Percentiles rank a stretch among this genome's conserved stretches.
phyloP scores from a whole-genome alignment of 305 asterid genomes.

The Fraxinus baroniana region DNA sequence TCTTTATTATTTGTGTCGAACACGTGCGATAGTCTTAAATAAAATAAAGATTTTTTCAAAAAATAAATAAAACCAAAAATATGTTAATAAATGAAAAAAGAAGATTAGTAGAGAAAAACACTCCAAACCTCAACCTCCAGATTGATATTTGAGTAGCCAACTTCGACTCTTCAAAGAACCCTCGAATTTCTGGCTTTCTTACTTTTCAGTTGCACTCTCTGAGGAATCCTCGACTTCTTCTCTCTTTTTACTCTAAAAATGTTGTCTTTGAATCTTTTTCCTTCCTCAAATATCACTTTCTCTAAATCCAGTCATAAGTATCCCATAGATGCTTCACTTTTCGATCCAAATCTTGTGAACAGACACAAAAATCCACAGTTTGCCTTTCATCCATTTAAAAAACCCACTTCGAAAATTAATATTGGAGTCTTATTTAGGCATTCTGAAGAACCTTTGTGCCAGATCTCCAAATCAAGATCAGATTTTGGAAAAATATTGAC shows the following conservation, averaged over 20 bases:
- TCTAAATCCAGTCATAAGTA: conserved; percentile 39
- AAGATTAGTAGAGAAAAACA: neutral
- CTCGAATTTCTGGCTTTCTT: neutral
- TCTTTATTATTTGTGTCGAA: neutral
- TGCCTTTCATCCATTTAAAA: neutral
- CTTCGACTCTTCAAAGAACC: neutral
- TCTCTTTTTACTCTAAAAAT: conserved; percentile 30
- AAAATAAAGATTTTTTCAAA: neutral
- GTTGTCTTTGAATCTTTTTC: conserved; percentile 64
- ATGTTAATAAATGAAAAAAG: neutral
- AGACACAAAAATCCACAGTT: conserved; percentile 16
- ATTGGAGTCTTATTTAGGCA: neutral
- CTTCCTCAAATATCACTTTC: conserved; percentile 55
- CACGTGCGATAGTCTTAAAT: neutral
- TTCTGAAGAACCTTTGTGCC: conserved; percentile 26
- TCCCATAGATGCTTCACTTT: conserved; percentile 34
- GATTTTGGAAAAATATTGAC: conserved; percentile 27
- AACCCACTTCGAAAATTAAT: conserved; percentile 9
- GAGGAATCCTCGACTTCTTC: neutral
- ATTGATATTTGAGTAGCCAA: neutral
- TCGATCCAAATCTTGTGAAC: conserved; percentile 40
- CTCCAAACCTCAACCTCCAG: neutral
- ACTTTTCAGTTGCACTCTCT: conserved; percentile 4
- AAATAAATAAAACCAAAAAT: neutral
- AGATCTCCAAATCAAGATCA: conserved; percentile 56